Evolutionary conservation across 305 asterid genomes (phyloP).

Genomic region (Solanum aculeatissimum): DNA sequence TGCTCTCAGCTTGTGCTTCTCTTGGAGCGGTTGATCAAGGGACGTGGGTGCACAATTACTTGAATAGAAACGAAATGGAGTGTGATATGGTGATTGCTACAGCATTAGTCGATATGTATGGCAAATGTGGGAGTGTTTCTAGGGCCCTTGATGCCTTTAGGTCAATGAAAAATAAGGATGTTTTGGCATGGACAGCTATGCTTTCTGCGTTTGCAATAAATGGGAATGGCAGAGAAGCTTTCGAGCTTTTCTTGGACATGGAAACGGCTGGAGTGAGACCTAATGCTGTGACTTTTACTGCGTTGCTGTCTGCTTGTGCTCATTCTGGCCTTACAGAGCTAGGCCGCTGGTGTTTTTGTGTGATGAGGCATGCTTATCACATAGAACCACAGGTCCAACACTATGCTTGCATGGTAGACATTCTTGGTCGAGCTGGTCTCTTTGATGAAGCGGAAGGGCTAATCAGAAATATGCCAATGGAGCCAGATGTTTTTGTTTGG

Average conservation of each 20-base stretch:
- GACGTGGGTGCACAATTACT: slow-evolving; percentile 49
- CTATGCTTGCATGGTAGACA: slow-evolving; percentile 65
- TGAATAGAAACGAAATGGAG: slow-evolving; percentile 38
- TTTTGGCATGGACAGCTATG: slow-evolving; percentile 70
- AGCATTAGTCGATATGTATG: slow-evolving; percentile 70
- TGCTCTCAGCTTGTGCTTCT: slow-evolving; percentile 65
- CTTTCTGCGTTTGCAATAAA: slow-evolving; percentile 55
- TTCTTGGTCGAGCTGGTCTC: slow-evolving; percentile 60
- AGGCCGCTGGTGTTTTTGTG: slow-evolving; percentile 39
- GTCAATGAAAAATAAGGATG: slow-evolving; percentile 47
- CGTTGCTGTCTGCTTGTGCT: slow-evolving; percentile 51
- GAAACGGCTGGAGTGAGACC: slow-evolving; percentile 39
- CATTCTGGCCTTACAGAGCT: slow-evolving; percentile 57
- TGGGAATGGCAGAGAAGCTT: slow-evolving; percentile 43
- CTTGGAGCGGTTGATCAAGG: slow-evolving; percentile 69
- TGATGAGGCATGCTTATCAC: slow-evolving; percentile 26
- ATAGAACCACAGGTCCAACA: slow-evolving; percentile 50
- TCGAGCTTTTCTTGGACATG: slow-evolving; percentile 48
- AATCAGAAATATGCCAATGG: slow-evolving; percentile 48
- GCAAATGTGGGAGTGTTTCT: slow-evolving; percentile 52
- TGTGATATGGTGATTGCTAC: slow-evolving; percentile 67
- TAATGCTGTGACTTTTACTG: slow-evolving; percentile 49
- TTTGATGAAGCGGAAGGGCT: slow-evolving; percentile 53
- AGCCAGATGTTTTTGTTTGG: slow-evolving; percentile 68
- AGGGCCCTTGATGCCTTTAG: slow-evolving; percentile 42